These are phyloP conservation scores for Bathelium albidoporum DNA, from an alignment of 495 filamentous ascomycete genomes.

Conservation along the genomic window DNA sequence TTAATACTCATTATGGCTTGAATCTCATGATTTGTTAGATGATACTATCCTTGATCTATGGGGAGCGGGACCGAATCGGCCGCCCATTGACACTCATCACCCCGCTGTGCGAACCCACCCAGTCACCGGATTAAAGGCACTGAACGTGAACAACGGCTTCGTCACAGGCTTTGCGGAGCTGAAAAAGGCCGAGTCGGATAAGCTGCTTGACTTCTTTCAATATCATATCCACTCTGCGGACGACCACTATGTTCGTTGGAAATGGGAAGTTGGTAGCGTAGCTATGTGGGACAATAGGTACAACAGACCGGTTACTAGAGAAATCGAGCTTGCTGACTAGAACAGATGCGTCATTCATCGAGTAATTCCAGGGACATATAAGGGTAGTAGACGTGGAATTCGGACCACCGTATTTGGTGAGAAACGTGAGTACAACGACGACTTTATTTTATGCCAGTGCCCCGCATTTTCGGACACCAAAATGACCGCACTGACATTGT, in stretches of 20 bases:
- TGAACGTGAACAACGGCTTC: conserved; percentile 43
- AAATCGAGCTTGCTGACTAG: background rate
- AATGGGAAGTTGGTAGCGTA: conserved; percentile 45
- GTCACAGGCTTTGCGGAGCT: conserved; percentile 45
- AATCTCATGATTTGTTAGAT: conserved; percentile 25
- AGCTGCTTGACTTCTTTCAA: conserved; percentile 40
- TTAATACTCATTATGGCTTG: background rate
- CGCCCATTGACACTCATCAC: conserved; percentile 45
- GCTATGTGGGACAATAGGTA: conserved; percentile 48
- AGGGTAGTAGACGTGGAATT: conserved; percentile 37
- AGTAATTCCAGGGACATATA: conserved; percentile 43
- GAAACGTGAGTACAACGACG: conserved; percentile 35
- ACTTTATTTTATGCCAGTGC: background rate
- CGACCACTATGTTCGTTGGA: conserved; percentile 44
- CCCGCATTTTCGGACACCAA: background rate
- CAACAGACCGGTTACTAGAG: background rate
- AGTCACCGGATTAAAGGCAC: conserved; percentile 41
- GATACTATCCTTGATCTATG: conserved; percentile 38
- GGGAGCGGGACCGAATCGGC: conserved; percentile 38
- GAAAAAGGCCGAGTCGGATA: conserved; percentile 45
- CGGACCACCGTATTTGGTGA: conserved; percentile 46
- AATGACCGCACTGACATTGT: background rate
- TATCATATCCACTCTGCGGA: conserved; percentile 45
- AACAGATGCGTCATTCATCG: conserved; percentile 34
- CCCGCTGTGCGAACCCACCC: conserved; percentile 47